Conservation (phyloP, 208 protist species). For the Trichomonas vaginalis region DNA sequence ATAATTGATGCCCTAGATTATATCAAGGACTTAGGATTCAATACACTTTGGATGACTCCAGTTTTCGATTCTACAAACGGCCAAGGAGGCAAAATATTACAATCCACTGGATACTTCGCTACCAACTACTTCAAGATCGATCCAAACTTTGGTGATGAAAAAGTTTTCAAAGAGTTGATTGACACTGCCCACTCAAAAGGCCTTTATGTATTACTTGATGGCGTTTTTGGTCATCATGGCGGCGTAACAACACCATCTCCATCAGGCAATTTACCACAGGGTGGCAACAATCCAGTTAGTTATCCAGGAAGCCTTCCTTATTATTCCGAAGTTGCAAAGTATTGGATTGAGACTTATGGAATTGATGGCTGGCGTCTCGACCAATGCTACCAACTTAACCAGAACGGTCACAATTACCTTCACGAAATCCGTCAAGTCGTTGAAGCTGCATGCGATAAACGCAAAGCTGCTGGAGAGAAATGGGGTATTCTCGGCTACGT, state of each 20-base stretch:
- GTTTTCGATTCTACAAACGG: neutral
- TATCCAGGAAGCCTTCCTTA: neutral
- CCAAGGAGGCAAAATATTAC: neutral
- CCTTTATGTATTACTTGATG: neutral
- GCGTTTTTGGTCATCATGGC: neutral
- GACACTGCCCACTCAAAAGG: neutral
- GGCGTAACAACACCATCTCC: neutral
- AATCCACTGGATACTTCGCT: neutral
- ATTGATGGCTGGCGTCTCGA: conserved; percentile 1
- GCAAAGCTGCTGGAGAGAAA: neutral
- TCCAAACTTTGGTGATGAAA: neutral
- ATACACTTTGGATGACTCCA: neutral
- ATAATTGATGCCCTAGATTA: neutral
- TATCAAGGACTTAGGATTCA: neutral
- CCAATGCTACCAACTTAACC: neutral
- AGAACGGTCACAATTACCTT: neutral
- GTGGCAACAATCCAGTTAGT: neutral
- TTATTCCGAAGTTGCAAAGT: neutral
- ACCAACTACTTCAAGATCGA: neutral
- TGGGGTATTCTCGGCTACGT: neutral
- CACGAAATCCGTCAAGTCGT: neutral
- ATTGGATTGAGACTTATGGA: neutral
- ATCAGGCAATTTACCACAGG: neutral
- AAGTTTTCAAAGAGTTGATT: neutral
- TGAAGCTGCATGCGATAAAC: neutral